Conservation (phyloP, 2,329 filamentous ascomycete genomes). For the Penicillium olsonii region DNA sequence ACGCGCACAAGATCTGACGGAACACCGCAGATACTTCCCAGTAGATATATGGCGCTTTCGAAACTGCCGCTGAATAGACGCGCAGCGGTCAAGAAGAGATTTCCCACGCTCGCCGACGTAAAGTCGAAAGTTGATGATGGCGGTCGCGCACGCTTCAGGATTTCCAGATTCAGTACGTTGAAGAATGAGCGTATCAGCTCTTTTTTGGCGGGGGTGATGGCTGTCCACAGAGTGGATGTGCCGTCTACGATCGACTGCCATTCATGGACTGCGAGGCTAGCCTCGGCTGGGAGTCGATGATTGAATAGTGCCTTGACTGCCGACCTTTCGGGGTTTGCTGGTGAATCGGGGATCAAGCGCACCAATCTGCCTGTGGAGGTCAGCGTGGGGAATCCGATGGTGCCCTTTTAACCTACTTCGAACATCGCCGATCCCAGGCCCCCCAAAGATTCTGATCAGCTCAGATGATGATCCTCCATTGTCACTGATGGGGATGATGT, state of each 20-base stretch:
- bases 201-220: conserved; percentile 69
- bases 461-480: conserved; percentile 95
- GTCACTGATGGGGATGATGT: conserved; percentile 93
- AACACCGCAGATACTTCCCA: conserved; percentile 84
- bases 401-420: conserved; percentile 56
- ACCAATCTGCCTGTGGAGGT: conserved; percentile 73
- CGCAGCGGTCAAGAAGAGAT: conserved; percentile 79
- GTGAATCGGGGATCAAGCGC: conserved; percentile 75
- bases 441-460: conserved; percentile 90
- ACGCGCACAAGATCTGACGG: conserved; percentile 71
- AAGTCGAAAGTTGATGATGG: conserved; percentile 75
- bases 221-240: conserved; percentile 72
- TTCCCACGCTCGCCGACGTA: conserved; percentile 73
- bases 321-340: conserved; percentile 62
- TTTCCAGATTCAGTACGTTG: conserved; percentile 75
- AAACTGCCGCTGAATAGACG: conserved; percentile 90
- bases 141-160: conserved; percentile 71
- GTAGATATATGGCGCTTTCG: conserved; percentile 86
- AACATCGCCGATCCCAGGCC: conserved; percentile 80
- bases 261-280: conserved; percentile 66
- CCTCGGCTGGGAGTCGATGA: conserved; percentile 70
- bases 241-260: conserved; percentile 91
- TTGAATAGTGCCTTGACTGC: conserved; percentile 87
- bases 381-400: background rate
- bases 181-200: conserved; percentile 77